These are phyloP conservation scores for Trichophyton equinum DNA, from an alignment of 2,329 filamentous ascomycete species.

Conservation along the genomic window DNA sequence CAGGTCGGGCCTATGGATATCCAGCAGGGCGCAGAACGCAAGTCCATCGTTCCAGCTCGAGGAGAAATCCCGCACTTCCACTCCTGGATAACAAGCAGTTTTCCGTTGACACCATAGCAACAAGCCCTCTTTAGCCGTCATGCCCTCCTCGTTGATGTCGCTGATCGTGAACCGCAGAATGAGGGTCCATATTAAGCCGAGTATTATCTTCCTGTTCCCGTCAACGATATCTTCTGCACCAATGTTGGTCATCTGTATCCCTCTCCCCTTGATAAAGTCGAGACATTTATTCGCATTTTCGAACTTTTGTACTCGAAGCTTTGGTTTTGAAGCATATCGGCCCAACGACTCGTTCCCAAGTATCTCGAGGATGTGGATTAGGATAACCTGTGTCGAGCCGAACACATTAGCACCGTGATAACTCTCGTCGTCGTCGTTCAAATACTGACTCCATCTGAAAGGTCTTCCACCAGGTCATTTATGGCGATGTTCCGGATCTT, in stretches of 20 bases:
- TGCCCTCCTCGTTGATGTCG: constrained; percentile 94
- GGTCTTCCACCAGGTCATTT: constrained; percentile 73
- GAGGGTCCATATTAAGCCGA: constrained; percentile 94
- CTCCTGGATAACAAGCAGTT: constrained; percentile 95
- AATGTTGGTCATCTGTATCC: constrained; percentile 97
- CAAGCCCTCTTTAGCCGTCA: constrained; percentile 93
- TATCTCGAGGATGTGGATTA: constrained; percentile 95
- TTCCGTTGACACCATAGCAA: constrained; percentile 96
- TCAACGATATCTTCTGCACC: constrained; percentile 97
- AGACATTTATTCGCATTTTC: constrained; percentile 96
- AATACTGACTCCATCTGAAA: constrained; percentile 76
- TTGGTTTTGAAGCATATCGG: constrained; percentile 91
- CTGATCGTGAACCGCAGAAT: constrained; percentile 97
- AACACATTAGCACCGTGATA: neutral
- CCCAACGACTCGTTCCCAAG: constrained; percentile 89
- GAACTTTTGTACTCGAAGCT: constrained; percentile 89
- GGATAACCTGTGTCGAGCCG: constrained; percentile 52
- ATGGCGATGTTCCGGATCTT: constrained; percentile 65
- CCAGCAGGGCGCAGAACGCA: constrained; percentile 88
- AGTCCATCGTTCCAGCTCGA: constrained; percentile 94
- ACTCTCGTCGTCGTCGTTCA: neutral
- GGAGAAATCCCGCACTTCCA: constrained; percentile 91
- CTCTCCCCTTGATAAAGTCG: constrained; percentile 78
- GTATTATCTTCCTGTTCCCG: constrained; percentile 92
- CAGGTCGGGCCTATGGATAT: constrained; percentile 91